Evolutionary conservation across 805 yeast species (phyloP), one percentile per base, ranked within the genome.

Genomic region (Dipodascus geniculatus): DNA sequence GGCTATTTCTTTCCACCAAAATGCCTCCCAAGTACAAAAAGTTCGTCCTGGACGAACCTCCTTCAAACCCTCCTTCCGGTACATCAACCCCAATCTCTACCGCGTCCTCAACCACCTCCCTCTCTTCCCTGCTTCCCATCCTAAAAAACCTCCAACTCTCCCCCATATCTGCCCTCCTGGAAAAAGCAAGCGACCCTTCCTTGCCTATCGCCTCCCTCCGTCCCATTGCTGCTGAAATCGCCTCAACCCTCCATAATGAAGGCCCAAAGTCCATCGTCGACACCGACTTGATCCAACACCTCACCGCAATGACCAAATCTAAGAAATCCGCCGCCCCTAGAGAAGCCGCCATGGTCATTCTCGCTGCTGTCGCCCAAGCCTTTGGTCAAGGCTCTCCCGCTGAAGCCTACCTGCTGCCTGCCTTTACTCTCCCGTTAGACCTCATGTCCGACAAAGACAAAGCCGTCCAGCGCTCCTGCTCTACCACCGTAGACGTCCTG

Each of bases 401-500:
- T 53, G 96, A 89, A 69, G 83, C 88, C 2, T 82, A 81, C 64
- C 73, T 91, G 54, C 68, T 83, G 33, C 82, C 79, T 53, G 76
- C 85, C 44, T 72, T 89, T 55, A 73, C 80, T 3, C 63, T 77
- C 2, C 83, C 87, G 16, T 78, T 83, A 51, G 96, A 89, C 63
- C 72, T 81, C 44, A 74, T 80, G 54, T 81, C 91, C 50, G 98
- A 93, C 63, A 93, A 91, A 70, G 98, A 91, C 63, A 83, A 80
- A 66, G 78, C 82, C 50, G 93, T 91, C 48, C 81, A 82, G 67
- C 81, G 95, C 65, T 84, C 95, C 42, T 95, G 96, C n/a, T 87
- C 83, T 67, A 72, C 80, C 48, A 83, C 96, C 9, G 71, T 81
- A 48, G 93, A 86, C 63, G 70, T 87, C 17, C 70, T 89, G 42